Percentiles rank a stretch among this genome's conserved stretches.
phyloP scores from a whole-genome alignment of 257 asterid species.

The Solanum clarkiae region DNA sequence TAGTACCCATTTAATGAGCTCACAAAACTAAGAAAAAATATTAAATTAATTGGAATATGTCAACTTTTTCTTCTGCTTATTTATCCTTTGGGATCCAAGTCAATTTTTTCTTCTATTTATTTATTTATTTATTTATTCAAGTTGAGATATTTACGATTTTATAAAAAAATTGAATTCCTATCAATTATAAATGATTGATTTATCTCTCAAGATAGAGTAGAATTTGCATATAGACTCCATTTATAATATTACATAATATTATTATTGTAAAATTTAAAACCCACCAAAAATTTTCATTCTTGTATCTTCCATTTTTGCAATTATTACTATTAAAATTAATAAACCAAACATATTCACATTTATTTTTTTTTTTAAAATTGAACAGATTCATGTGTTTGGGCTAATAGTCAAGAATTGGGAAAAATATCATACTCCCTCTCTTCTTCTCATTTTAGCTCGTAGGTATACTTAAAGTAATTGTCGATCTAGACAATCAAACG shows the following conservation, averaged over 20 bases:
- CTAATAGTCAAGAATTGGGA: neutral
- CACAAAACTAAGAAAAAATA: neutral
- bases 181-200: too few species aligned
- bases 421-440: neutral
- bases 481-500: too few species aligned
- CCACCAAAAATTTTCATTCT: neutral
- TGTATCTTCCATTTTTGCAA: neutral
- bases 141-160: neutral
- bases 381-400: neutral
- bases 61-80: neutral
- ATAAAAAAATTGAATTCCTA: too few species aligned
- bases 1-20: conserved; percentile 4
- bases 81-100: neutral
- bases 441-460: too few species aligned
- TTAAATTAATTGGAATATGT: neutral
- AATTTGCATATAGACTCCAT: too few species aligned
- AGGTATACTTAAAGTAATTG: too few species aligned
- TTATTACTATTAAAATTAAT: too few species aligned
- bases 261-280: neutral
- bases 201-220: too few species aligned
- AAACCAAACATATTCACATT: neutral
- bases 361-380: too few species aligned
- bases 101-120: neutral
- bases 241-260: neutral
- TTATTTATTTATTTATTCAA: neutral